Evolutionary conservation across 164 flowering plant species (phyloP), one percentile per base, ranked within the genome.

Genomic region (Macadamia integrifolia): DNA sequence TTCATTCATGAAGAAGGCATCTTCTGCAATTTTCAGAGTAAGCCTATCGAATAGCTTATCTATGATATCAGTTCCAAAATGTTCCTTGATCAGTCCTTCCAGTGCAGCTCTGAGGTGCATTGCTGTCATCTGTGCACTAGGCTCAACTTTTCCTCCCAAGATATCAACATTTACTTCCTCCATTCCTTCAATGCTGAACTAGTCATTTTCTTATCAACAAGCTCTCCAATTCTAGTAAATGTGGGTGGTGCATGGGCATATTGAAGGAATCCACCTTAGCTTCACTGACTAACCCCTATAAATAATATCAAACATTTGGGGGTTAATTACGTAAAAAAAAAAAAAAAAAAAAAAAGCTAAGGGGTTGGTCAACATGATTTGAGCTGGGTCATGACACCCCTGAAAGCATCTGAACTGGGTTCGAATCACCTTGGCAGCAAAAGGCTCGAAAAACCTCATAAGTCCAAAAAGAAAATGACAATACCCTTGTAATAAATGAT

Each of bases 31-130:
- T 46, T 68, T 64, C 30, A 40, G 6, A 13, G 43, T 9, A 44
- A n/a, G 43, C 23, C 60, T 49, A 2, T 64, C 46, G 28, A 59
- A 73, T 11, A 73, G 69, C 56, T 64, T 46, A 9, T 59, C 76
- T 1, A 60, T 66, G 53, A 60, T 50, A 23, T 71, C 52, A 9
- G 28, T 31, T 23, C 74, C 69, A 60, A 64, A 58, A 44, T 59
- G 71, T 30, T 73, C 42, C 14, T 9, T 46, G 17, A 73, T 5
- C 49, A 60, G n/a, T 29, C 53, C 61, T 35, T 60, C 72, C 7
- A 59, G 1, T 1, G 7, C 61, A 3, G 76, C 60, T 13, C 72
- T 72, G 1, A 32, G 7, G 44, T 62, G 67, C 58, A 72, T 12
- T 8, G 67, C 9, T 3, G 1, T 3, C 9, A 8, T 9, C 7